Evolutionary conservation across 257 asterid species (phyloP).

Genomic region (Solanum sitiens): DNA sequence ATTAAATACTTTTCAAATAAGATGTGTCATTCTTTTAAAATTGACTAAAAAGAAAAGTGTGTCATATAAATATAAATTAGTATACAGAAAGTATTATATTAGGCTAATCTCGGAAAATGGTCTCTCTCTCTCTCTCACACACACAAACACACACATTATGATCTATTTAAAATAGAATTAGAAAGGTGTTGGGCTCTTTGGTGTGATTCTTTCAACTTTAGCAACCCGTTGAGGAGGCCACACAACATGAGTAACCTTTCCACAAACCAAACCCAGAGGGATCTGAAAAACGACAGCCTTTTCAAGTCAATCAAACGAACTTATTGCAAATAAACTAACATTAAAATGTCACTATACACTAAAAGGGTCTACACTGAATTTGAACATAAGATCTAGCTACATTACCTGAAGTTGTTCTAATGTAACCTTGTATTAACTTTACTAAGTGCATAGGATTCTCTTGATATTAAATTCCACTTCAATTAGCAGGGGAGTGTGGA

Average conservation of each 20-base stretch:
- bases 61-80: background rate
- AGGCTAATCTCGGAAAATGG: background rate
- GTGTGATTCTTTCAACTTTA: conserved; percentile 25
- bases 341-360: background rate
- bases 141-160: background rate
- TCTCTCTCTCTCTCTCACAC: too few relatives aligned
- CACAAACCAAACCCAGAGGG: conserved; percentile 75
- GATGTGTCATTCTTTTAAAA: background rate
- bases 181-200: conserved; percentile 4
- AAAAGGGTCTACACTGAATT: background rate
- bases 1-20: background rate
- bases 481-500: background rate
- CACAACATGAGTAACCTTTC: conserved; percentile 59
- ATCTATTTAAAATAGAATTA: background rate
- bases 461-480: background rate
- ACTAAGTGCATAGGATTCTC: background rate
- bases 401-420: background rate
- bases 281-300: conserved; percentile 27
- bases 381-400: background rate
- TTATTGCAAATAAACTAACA: background rate
- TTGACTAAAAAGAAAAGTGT: too few relatives aligned
- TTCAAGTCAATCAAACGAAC: background rate
- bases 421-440: background rate
- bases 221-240: conserved; percentile 88
- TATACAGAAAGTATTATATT: background rate